These are phyloP conservation scores for Chaetomium strumarium DNA, from an alignment of 2,329 filamentous ascomycete species.

Conservation along the genomic window DNA sequence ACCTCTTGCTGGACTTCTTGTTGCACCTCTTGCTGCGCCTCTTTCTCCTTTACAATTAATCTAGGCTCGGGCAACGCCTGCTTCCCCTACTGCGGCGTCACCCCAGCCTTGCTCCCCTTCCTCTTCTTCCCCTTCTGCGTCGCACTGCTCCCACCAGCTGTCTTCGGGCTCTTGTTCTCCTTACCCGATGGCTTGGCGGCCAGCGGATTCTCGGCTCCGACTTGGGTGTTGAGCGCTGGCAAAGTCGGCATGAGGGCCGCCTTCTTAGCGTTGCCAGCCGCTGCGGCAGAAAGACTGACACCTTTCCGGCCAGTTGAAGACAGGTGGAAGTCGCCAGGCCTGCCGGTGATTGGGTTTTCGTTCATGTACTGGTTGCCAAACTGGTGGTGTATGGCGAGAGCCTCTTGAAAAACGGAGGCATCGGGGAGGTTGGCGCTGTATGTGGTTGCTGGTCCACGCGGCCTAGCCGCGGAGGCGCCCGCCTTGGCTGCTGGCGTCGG, in stretches of 20 bases:
- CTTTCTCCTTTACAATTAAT: too few species aligned
- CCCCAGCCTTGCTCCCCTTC: conserved; percentile 43
- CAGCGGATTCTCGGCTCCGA: conserved; percentile 31
- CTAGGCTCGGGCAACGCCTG: neutral
- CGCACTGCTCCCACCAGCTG: conserved; percentile 28
- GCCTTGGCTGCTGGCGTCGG: conserved; percentile 32
- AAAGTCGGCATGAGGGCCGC: conserved; percentile 27
- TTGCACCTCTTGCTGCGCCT: too few species aligned
- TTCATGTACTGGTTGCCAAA: conserved; percentile 62
- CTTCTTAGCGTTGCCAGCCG: conserved; percentile 27
- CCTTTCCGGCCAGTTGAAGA: conserved; percentile 54
- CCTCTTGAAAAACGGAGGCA: conserved; percentile 48
- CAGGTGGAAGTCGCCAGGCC: conserved; percentile 60
- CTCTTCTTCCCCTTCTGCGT: conserved; percentile 40
- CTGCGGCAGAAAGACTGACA: conserved; percentile 8
- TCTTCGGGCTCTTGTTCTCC: conserved; percentile 42
- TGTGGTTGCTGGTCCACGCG: conserved; percentile 44
- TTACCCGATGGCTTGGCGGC: conserved; percentile 25
- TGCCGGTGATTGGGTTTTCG: conserved; percentile 61
- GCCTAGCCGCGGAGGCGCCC: conserved; percentile 25
- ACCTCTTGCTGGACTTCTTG: too few species aligned
- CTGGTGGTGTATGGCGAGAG: conserved; percentile 50
- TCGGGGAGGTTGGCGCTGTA: conserved; percentile 40
- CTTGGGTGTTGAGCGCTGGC: conserved; percentile 37
- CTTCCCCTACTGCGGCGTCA: conserved; percentile 26